Base-by-base conservation (phyloP, 108 stramenopile species). In the Stephanodiscus minutulus region DNA sequence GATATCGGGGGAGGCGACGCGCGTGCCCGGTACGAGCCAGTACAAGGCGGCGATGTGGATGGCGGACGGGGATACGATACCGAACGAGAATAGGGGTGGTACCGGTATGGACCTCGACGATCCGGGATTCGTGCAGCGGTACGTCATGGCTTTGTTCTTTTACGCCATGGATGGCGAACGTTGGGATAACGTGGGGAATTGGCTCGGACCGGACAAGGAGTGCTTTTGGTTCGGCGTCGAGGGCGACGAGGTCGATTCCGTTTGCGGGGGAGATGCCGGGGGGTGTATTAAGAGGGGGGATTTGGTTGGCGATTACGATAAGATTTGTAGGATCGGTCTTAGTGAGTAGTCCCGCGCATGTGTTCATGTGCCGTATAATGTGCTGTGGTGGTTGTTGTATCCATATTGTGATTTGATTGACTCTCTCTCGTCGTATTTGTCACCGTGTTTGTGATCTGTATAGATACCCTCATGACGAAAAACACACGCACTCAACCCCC, bases 41-140 rank as follows among this genome's bases (percentile, higher is more conserved):
- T 76, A 77, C 49, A 43, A 29, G 35, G 83, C 83, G n/a, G 79
- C 79, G 10, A 71, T 66, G 61, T 84, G 83, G 83, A 77, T 81
- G 54, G 68, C 79, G 39, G 64, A 70, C 25, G 22, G 37, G 0
- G 79, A 77, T 76, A 37, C 54, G 18, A 50, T 74, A 18, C 43
- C 43, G 13, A 44, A 44, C 43, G 31, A 5, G 3, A 44, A 44
- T 0, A 13, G 15, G 13, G 43, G 43, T 0, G 43, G 43, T 11
- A 44, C 43, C 15, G 18, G 46, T 21, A 25, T 79, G 47, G 55
- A 63, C 9, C 33, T 64, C 29, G 36, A 64, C 3, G 56, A 77
- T 77, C 36, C 76, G 33, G 77, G 70, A 43, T 85, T 85, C 58
- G 70, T 54, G 0, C 82, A 85, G 28, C 78, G 85, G 15, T 85